These are phyloP conservation scores for Penicillium sp. DNA, from an alignment of 2,329 filamentous ascomycete species.

Conservation along the genomic window DNA sequence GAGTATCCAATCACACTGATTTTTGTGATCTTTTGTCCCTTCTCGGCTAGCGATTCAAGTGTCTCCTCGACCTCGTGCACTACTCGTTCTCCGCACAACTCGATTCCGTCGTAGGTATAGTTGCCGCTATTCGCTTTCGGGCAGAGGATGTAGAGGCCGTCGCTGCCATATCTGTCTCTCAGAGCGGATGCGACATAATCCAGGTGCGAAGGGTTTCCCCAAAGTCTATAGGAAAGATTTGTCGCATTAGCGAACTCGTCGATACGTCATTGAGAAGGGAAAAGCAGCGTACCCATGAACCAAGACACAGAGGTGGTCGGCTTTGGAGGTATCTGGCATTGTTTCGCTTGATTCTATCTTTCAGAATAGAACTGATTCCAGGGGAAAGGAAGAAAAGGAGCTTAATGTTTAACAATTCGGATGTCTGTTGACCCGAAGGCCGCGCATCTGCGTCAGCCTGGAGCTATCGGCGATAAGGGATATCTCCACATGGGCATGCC, in stretches of 20 bases:
- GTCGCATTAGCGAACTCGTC: conserved; percentile 9
- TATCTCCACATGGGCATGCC: neutral
- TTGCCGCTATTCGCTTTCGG: conserved; percentile 56
- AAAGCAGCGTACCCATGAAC: conserved; percentile 55
- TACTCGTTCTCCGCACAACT: conserved; percentile 66
- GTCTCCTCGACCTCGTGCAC: conserved; percentile 62
- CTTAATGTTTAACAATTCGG: neutral
- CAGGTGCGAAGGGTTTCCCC: conserved; percentile 61
- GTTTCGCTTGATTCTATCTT: neutral
- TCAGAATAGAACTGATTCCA: neutral
- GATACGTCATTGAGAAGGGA: conserved; percentile 10
- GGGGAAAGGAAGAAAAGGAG: neutral
- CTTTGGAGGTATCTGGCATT: conserved; percentile 21
- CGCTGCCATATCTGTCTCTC: conserved; percentile 49
- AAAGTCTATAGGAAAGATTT: conserved; percentile 45
- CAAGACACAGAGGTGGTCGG: conserved; percentile 60
- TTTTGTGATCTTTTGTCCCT: conserved; percentile 72
- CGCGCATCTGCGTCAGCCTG: conserved; percentile 2
- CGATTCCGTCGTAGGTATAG: conserved; percentile 65
- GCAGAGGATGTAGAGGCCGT: conserved; percentile 55
- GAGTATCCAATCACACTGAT: conserved; percentile 89
- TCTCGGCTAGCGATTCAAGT: conserved; percentile 52
- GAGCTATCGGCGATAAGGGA: conserved; percentile 12
- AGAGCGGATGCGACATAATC: conserved; percentile 54
- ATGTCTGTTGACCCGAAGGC: conserved; percentile 6